Percentiles rank a stretch among this genome's conserved stretches.
phyloP scores from a whole-genome alignment of 345 rosid genomes.

The Gossypium arboreum region DNA sequence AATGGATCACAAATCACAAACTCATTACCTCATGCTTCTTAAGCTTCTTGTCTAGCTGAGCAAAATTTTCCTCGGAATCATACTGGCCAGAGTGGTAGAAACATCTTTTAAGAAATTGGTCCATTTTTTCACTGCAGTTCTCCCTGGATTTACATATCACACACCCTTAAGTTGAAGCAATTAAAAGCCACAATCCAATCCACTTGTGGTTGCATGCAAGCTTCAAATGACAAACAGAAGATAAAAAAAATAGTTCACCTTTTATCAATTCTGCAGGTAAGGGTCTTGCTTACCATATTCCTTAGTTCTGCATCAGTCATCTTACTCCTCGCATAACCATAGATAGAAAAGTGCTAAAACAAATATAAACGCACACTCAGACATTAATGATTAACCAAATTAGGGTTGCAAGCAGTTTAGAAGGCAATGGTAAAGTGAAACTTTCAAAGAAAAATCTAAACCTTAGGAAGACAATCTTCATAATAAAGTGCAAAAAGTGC shows the following conservation, averaged over 20 bases:
- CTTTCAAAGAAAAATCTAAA: slow-evolving; percentile 19
- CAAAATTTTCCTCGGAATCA: slow-evolving; percentile 75
- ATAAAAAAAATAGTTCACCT: slow-evolving; percentile 39
- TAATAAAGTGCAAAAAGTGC: slow-evolving; percentile 97
- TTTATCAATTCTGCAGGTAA: slow-evolving; percentile 95
- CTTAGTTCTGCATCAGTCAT: slow-evolving; percentile 93
- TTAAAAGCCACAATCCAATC: slow-evolving; percentile 7
- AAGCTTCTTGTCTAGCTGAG: slow-evolving; percentile 71
- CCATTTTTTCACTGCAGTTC: slow-evolving; percentile 93
- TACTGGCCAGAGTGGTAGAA: slow-evolving; percentile 98
- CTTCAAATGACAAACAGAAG: neutral
- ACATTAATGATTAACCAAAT: neutral
- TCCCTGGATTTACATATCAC: slow-evolving; percentile 45
- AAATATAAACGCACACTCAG: slow-evolving; percentile 14
- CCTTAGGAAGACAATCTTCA: slow-evolving; percentile 93
- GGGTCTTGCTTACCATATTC: slow-evolving; percentile 91
- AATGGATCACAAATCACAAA: neutral
- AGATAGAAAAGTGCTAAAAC: slow-evolving; percentile 83
- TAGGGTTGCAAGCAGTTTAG: neutral
- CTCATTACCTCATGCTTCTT: slow-evolving; percentile 77
- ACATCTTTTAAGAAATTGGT: slow-evolving; percentile 88
- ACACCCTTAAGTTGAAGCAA: slow-evolving; percentile 9
- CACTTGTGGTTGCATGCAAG: neutral
- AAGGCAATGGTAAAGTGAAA: neutral
- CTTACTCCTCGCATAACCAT: slow-evolving; percentile 94